Conservation (phyloP, 768 basidiomycete species). For the Russula sp. region DNA sequence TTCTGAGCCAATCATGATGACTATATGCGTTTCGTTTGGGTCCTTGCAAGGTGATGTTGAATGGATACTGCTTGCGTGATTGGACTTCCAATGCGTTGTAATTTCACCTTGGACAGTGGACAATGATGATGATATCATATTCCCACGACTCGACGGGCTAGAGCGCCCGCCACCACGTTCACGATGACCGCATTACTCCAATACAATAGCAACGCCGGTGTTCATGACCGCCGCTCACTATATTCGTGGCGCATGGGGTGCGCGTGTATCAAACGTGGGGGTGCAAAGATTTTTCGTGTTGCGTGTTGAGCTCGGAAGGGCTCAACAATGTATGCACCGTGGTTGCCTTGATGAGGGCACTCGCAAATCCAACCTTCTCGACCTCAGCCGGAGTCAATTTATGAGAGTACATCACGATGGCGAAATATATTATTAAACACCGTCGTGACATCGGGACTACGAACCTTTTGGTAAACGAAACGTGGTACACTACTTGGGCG, state of each 20-base stretch:
- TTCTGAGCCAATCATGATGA: neutral
- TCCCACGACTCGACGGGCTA: neutral
- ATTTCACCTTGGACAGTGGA: too few relatives aligned
- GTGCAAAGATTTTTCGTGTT: neutral
- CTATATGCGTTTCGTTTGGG: neutral
- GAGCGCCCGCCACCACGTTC: neutral
- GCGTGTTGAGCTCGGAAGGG: neutral
- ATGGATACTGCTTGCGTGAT: too few relatives aligned
- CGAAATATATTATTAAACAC: too few relatives aligned
- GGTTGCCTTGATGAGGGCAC: neutral
- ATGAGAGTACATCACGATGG: too few relatives aligned
- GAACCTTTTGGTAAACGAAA: too few relatives aligned
- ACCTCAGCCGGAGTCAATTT: neutral
- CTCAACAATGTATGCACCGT: neutral
- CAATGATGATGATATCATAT: too few relatives aligned
- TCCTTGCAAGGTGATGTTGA: too few relatives aligned
- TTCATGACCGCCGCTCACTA: neutral
- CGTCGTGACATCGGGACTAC: too few relatives aligned
- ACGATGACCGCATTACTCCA: neutral
- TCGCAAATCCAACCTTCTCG: neutral
- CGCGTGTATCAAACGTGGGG: neutral
- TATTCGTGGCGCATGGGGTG: neutral
- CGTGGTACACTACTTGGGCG: too few relatives aligned
- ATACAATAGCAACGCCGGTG: neutral
- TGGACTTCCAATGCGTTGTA: too few relatives aligned